Evolutionary conservation across 1,284 basidiomycete genomes (phyloP).

Genomic region (Pseudozyma hubeiensis): DNA sequence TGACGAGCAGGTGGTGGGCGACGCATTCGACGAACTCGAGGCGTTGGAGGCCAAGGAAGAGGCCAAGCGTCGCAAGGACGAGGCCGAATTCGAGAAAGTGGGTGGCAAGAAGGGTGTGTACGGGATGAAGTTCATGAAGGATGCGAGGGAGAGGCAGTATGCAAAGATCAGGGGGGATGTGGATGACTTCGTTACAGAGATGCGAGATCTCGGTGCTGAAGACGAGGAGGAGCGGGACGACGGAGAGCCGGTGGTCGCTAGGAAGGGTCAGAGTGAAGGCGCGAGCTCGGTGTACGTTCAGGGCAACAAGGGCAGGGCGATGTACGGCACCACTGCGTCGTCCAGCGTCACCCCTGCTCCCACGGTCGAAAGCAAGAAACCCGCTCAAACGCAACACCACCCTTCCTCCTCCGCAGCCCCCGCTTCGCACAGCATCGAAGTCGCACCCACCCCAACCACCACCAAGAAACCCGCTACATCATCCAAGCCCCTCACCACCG

Average conservation of each 20-base stretch:
- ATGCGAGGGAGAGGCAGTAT: conserved; percentile 60
- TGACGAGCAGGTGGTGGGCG: conserved; percentile 5
- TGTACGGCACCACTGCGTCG: conserved; percentile 42
- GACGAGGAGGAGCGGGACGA: conserved; percentile 16
- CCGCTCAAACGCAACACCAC: neutral
- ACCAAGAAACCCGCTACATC: conserved; percentile 12
- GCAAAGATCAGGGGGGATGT: conserved; percentile 47
- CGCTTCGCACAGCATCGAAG: conserved; percentile 7
- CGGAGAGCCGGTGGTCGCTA: conserved; percentile 17
- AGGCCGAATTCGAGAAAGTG: conserved; percentile 38
- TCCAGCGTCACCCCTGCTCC: neutral
- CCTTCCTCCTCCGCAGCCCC: neutral
- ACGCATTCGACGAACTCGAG: conserved; percentile 60
- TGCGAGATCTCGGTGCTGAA: conserved; percentile 24
- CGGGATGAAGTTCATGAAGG: conserved; percentile 69
- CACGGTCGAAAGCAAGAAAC: conserved; percentile 10
- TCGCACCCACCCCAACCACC: conserved; percentile 17
- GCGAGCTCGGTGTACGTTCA: conserved; percentile 29
- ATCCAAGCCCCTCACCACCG: neutral
- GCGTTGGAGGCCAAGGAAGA: conserved; percentile 46
- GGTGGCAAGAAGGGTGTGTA: conserved; percentile 62
- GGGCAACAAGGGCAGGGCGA: conserved; percentile 52
- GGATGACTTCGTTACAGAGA: conserved; percentile 52
- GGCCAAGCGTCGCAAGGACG: conserved; percentile 30
- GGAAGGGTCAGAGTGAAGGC: conserved; percentile 1